phyloP scores from a whole-genome alignment of 2,329 filamentous ascomycete genomes.

The Diaporthe citrichinensis region DNA sequence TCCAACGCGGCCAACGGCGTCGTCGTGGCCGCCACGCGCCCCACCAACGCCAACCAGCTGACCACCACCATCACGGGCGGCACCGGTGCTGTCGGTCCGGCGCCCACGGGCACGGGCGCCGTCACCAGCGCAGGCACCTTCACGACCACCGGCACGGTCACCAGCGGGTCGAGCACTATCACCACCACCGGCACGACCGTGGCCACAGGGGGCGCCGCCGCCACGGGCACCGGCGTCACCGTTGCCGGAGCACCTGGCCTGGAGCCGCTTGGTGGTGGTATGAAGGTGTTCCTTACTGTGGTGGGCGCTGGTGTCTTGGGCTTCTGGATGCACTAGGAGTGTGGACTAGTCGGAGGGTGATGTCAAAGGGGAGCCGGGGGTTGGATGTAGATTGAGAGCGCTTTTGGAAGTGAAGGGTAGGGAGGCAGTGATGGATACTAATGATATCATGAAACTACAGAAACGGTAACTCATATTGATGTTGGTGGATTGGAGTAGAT shows the following conservation, averaged over 20 bases:
- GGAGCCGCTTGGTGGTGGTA: conserved; percentile 17
- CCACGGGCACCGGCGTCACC: background rate
- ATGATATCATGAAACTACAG: conserved; percentile 13
- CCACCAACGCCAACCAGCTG: conserved; percentile 52
- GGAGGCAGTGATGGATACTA: background rate
- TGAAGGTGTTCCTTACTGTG: conserved; percentile 17
- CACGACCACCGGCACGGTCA: conserved; percentile 7
- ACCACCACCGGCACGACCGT: conserved; percentile 1
- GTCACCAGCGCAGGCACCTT: conserved; percentile 7
- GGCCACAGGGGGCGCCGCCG: background rate
- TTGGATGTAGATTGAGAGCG: background rate
- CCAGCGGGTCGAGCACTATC: conserved; percentile 14
- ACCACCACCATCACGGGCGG: conserved; percentile 52
- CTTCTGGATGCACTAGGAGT: conserved; percentile 18
- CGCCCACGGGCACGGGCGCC: background rate
- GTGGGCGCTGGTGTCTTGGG: conserved; percentile 17
- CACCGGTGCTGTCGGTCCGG: background rate
- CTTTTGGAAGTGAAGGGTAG: too few relatives aligned
- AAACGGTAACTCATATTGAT: background rate
- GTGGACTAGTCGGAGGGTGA: background rate
- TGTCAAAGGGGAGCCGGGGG: too few relatives aligned
- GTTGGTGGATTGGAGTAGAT: background rate
- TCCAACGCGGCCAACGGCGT: conserved; percentile 47
- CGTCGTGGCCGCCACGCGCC: conserved; percentile 50
- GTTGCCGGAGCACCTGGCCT: conserved; percentile 8